phyloP scores from a whole-genome alignment of 164 flowering plant genomes.

The Stephania yunnanensis region DNA sequence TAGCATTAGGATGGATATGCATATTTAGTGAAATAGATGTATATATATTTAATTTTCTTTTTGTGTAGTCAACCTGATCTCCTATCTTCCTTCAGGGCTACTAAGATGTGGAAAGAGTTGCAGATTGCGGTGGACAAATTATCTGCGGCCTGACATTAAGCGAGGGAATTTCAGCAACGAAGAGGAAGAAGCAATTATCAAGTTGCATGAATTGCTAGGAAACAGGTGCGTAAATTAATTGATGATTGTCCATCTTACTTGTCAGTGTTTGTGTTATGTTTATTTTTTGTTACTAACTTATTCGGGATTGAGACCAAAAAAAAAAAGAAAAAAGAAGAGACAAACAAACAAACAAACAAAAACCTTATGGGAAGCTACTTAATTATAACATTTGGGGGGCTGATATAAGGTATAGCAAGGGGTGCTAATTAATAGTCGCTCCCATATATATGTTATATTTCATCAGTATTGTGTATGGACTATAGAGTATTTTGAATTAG shows the following conservation, averaged over 20 bases:
- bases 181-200: conserved; percentile 34
- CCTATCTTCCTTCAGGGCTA: conserved; percentile 20
- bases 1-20: neutral
- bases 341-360: no score
- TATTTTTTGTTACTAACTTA: no score
- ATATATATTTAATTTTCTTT: neutral
- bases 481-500: neutral
- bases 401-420: no score
- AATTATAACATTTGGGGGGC: no score
- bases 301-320: no score
- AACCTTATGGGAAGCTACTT: no score
- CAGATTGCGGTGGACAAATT: conserved; percentile 41
- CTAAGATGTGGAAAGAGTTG: conserved; percentile 42
- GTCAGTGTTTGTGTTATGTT: no score
- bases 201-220: conserved; percentile 31
- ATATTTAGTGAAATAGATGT: neutral
- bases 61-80: neutral
- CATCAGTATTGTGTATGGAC: no score
- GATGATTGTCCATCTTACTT: neutral
- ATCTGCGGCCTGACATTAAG: conserved; percentile 35
- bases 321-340: no score
- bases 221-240: conserved; percentile 23
- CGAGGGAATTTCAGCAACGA: conserved; percentile 30
- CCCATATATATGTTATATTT: no score
- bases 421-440: no score